phyloP scores from a whole-genome alignment of 2,329 filamentous ascomycete genomes.

The Talaromyces sp. region DNA sequence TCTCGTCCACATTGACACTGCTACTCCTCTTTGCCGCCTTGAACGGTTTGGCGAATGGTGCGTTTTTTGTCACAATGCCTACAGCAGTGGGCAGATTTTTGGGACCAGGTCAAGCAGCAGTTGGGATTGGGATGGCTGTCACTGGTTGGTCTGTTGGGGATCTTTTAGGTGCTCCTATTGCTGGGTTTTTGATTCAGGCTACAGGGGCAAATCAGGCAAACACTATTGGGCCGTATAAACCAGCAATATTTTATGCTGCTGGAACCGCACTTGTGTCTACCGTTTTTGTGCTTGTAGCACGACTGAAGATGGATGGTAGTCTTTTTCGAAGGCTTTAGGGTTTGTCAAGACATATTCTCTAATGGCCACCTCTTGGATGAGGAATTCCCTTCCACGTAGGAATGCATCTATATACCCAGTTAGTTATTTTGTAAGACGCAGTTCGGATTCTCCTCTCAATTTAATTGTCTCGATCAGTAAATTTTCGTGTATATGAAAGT shows the following conservation, averaged over 20 bases:
- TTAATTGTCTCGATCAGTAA: too few relatives aligned
- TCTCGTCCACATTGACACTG: neutral
- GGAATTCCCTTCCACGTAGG: too few relatives aligned
- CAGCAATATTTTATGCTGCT: constrained; percentile 1
- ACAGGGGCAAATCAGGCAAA: neutral
- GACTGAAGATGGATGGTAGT: neutral
- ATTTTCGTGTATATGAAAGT: too few relatives aligned
- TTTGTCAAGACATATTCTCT: neutral
- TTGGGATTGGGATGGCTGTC: neutral
- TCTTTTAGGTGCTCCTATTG: neutral
- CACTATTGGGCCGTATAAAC: neutral
- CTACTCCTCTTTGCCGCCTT: neutral
- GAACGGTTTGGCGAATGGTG: constrained; percentile 5
- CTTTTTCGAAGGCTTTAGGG: neutral
- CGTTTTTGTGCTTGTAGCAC: neutral
- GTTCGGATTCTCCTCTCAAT: too few relatives aligned
- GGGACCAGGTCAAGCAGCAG: neutral
- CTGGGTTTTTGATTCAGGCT: neutral
- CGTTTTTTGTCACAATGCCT: neutral
- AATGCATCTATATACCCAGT: too few relatives aligned
- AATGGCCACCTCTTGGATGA: too few relatives aligned
- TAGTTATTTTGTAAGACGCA: too few relatives aligned
- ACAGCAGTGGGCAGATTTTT: constrained; percentile 1
- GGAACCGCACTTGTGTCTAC: neutral
- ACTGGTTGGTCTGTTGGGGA: neutral